These are phyloP conservation scores for Colletotrichum simmondsii DNA, from an alignment of 2,329 filamentous ascomycete genomes.

Conservation along the genomic window DNA sequence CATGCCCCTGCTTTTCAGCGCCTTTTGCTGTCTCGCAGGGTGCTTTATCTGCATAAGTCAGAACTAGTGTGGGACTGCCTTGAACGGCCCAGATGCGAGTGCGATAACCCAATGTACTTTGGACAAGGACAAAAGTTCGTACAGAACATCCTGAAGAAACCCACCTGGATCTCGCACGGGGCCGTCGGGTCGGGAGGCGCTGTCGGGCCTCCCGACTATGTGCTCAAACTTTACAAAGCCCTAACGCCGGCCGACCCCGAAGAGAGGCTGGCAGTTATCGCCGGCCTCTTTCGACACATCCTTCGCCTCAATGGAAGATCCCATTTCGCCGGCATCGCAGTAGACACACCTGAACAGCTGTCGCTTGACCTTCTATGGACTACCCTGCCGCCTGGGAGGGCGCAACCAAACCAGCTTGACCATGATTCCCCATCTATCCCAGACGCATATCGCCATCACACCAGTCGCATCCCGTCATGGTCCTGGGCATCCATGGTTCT, in stretches of 20 bases:
- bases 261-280: background rate
- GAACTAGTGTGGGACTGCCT: slow-evolving; percentile 22
- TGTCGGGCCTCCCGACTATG: no score
- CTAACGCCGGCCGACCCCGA: background rate
- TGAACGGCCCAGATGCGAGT: slow-evolving; percentile 2
- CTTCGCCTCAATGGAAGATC: background rate
- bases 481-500: slow-evolving; percentile 25
- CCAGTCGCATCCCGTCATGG: slow-evolving; percentile 11
- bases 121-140: no score
- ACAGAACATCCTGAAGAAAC: background rate
- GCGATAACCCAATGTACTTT: background rate
- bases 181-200: background rate
- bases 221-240: background rate
- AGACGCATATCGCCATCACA: slow-evolving; percentile 1
- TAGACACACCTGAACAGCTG: background rate
- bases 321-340: background rate
- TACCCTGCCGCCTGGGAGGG: background rate
- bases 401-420: background rate
- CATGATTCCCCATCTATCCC: background rate
- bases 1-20: slow-evolving; percentile 2
- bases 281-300: background rate
- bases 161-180: background rate
- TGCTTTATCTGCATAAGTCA: slow-evolving; percentile 1
- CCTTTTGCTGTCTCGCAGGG: background rate
- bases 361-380: slow-evolving; percentile 2